Evolutionary conservation across 345 rosid genomes (phyloP).

Genomic region (Gossypioides kirkii): DNA sequence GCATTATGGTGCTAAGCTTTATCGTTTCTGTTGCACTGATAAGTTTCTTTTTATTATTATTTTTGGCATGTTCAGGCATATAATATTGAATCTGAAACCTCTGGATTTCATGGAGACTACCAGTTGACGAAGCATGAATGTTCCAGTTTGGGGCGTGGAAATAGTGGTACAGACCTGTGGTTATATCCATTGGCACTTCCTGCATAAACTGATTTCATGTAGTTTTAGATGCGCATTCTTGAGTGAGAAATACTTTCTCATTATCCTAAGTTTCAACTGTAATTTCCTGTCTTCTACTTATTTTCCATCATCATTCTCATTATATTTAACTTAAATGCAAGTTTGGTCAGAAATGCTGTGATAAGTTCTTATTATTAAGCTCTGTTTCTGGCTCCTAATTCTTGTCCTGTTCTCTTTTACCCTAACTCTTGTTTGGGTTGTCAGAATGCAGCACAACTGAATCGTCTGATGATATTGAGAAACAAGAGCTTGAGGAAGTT

Average conservation of each 20-base stretch:
- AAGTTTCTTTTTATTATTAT: neutral
- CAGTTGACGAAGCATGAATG: slow-evolving; percentile 66
- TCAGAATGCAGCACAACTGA: slow-evolving; percentile 95
- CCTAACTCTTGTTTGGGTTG: slow-evolving; percentile 29
- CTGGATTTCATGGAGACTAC: slow-evolving; percentile 64
- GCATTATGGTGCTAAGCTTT: neutral
- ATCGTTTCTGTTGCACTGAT: neutral
- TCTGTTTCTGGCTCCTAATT: neutral
- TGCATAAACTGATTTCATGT: neutral
- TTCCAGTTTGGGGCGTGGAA: slow-evolving; percentile 65
- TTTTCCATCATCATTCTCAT: neutral
- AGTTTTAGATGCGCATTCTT: neutral
- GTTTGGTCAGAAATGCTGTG: neutral
- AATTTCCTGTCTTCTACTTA: neutral
- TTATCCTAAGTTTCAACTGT: neutral
- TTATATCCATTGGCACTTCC: neutral
- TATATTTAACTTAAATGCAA: neutral
- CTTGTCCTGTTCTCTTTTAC: slow-evolving; percentile 12
- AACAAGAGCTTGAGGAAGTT: slow-evolving; percentile 62
- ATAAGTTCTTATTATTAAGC: neutral
- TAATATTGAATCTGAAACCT: slow-evolving; percentile 68
- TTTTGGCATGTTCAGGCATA: slow-evolving; percentile 54
- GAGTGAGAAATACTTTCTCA: neutral
- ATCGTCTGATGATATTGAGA: slow-evolving; percentile 93
- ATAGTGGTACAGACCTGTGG: slow-evolving; percentile 60